Evolutionary conservation across 2,329 filamentous ascomycete species (phyloP).

Genomic region (Fonsecaea multimorphosa): DNA sequence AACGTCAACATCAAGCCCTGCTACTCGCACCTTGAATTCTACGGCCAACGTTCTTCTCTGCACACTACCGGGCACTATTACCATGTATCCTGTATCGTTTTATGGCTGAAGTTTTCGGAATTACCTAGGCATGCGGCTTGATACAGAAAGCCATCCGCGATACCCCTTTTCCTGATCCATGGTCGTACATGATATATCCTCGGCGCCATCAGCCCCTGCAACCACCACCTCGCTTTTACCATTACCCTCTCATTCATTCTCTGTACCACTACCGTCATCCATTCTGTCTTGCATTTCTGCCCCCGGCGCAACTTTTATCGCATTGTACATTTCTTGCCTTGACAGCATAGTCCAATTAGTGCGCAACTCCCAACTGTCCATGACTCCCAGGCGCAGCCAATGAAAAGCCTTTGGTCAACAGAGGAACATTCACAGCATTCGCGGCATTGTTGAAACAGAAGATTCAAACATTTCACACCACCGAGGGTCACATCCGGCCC

Average conservation of each 20-base stretch:
- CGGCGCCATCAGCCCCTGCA: neutral
- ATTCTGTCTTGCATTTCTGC: conserved; percentile 2
- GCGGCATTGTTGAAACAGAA: conserved; percentile 6
- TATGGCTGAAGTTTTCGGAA: neutral
- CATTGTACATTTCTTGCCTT: conserved; percentile 16
- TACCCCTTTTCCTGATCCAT: conserved; percentile 4
- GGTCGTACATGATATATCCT: conserved; percentile 21
- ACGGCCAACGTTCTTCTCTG: neutral
- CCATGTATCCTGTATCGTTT: neutral
- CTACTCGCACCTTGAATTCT: neutral
- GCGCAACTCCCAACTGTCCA: neutral
- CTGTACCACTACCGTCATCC: conserved; percentile 8
- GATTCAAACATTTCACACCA: neutral
- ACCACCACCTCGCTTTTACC: neutral
- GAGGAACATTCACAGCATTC: neutral
- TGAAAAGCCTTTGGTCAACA: neutral
- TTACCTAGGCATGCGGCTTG: conserved; percentile 12
- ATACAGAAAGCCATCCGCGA: conserved; percentile 3
- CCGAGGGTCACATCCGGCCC: neutral
- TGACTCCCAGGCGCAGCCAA: neutral
- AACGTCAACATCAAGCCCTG: conserved; percentile 8
- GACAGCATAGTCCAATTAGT: neutral
- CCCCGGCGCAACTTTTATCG: conserved; percentile 8
- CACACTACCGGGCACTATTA: neutral
- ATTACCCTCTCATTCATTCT: conserved; percentile 16